A percentile compares a stretch with the other conserved stretches of the same genome.
Evolutionary conservation across 768 basidiomycete species (phyloP).

Genomic region (Rhizopogon vulgaris): DNA sequence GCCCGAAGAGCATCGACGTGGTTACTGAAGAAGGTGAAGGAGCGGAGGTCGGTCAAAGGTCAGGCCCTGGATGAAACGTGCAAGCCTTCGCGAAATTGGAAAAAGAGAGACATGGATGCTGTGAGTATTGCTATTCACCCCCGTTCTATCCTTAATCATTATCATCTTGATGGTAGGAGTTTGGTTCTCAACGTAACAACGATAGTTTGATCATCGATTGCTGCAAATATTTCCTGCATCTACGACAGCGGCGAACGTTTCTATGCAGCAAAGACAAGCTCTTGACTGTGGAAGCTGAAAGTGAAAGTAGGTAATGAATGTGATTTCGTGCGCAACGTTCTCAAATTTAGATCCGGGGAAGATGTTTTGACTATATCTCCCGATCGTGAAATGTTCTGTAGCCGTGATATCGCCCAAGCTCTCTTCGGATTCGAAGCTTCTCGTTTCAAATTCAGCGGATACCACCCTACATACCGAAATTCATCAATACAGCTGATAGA

Average conservation of each 20-base stretch:
- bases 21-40: constrained; percentile 56
- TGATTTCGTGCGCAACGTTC: background rate
- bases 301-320: constrained; percentile 31
- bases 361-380: constrained; percentile 20
- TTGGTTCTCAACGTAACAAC: constrained; percentile 40
- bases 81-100: constrained; percentile 58
- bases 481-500: constrained; percentile 15
- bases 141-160: background rate
- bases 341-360: constrained; percentile 16
- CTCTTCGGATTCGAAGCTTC: constrained; percentile 38
- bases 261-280: constrained; percentile 69
- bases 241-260: constrained; percentile 40
- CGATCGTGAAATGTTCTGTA: constrained; percentile 35
- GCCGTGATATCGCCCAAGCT: constrained; percentile 43
- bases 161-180: constrained; percentile 4
- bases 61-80: constrained; percentile 62
- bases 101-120: constrained; percentile 37
- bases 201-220: constrained; percentile 76
- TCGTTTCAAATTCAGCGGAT: constrained; percentile 33
- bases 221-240: constrained; percentile 49
- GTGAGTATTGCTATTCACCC: constrained; percentile 25
- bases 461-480: constrained; percentile 32
- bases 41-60: constrained; percentile 49
- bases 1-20: constrained; percentile 66
- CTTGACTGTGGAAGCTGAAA: constrained; percentile 48